Evolutionary conservation across 2,329 filamentous ascomycete genomes (phyloP).

Genomic region (Aureobasidium vineae): DNA sequence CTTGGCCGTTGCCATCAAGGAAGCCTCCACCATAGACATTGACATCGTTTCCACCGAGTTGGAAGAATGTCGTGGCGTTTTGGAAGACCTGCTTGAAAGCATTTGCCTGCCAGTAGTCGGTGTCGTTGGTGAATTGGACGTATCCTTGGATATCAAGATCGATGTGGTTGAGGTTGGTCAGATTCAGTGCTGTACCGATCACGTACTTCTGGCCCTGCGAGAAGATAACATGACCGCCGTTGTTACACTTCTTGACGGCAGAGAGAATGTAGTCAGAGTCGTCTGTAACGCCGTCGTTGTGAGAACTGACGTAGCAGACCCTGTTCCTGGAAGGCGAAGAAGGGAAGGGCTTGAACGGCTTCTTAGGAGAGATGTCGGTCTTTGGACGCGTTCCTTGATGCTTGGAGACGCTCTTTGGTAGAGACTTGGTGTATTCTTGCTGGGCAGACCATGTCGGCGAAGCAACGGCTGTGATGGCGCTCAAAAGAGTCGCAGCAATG

Average conservation of each 20-base stretch:
- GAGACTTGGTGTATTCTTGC: conserved; percentile 32
- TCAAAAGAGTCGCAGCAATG: conserved; percentile 27
- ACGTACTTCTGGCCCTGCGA: conserved; percentile 56
- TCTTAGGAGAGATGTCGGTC: conserved; percentile 39
- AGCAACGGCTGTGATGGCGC: conserved; percentile 30
- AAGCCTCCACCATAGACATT: conserved; percentile 66
- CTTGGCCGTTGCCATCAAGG: conserved; percentile 63
- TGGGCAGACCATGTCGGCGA: conserved; percentile 34
- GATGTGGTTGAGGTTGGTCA: conserved; percentile 63
- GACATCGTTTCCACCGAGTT: conserved; percentile 63
- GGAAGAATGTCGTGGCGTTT: conserved; percentile 66
- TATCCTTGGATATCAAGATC: conserved; percentile 62
- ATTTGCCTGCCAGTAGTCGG: conserved; percentile 66
- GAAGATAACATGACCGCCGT: conserved; percentile 62
- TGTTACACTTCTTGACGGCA: conserved; percentile 60
- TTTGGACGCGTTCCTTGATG: conserved; percentile 37
- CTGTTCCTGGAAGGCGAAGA: conserved; percentile 40
- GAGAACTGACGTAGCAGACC: conserved; percentile 42
- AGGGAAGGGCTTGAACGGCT: conserved; percentile 39
- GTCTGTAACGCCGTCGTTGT: conserved; percentile 45
- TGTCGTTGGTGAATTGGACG: conserved; percentile 64
- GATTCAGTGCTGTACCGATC: conserved; percentile 62
- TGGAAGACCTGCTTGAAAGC: conserved; percentile 65
- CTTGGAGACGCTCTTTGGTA: conserved; percentile 30
- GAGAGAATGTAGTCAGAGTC: conserved; percentile 54